Evolutionary conservation across 306 rosid species (phyloP).

Genomic region (Citrullus mucosospermus): DNA sequence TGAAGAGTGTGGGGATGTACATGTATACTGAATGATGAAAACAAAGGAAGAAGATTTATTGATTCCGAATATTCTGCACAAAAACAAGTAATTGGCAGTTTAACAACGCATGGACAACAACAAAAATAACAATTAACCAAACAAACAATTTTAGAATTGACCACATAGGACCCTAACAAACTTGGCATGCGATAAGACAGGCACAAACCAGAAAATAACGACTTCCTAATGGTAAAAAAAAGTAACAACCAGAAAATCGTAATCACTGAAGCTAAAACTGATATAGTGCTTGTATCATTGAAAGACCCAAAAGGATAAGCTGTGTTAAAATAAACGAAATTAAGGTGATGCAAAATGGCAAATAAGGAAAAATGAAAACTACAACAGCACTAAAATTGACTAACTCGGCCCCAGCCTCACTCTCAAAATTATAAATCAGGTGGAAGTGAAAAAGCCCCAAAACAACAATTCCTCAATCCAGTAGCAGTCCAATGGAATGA

Average conservation of each 20-base stretch:
- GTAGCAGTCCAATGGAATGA: background rate
- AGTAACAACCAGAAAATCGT: background rate
- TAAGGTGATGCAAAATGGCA: background rate
- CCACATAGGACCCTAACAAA: background rate
- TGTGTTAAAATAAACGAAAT: background rate
- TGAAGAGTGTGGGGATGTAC: no score
- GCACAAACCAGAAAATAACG: background rate
- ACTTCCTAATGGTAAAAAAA: background rate
- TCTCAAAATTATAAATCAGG: background rate
- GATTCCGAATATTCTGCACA: background rate
- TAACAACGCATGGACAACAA: background rate
- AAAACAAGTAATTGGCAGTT: background rate
- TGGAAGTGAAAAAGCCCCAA: background rate
- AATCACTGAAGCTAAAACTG: background rate
- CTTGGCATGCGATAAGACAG: background rate
- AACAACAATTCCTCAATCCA: background rate
- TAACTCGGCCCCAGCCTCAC: background rate
- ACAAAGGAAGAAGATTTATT: background rate
- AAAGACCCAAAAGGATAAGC: background rate
- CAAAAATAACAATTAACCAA: background rate
- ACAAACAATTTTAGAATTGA: background rate
- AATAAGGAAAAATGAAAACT: background rate
- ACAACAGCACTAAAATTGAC: background rate
- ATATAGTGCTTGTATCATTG: background rate
- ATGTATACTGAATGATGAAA: background rate